These are phyloP conservation scores for Isoetes taiwanensis DNA, from an alignment of 75 land plant genomes.

Conservation along the genomic window DNA sequence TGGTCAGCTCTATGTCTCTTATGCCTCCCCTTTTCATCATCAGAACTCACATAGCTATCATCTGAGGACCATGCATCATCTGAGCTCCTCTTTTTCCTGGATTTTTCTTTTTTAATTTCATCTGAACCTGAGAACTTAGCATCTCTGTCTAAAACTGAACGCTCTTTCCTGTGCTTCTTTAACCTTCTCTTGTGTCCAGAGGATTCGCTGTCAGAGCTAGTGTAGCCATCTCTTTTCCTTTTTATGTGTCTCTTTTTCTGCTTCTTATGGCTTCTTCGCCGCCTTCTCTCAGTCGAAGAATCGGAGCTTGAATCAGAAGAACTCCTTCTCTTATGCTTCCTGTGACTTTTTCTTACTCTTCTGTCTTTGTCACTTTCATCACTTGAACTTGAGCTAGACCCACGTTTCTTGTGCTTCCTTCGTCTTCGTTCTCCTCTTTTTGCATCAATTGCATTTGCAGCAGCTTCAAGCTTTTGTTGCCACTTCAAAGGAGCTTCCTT, in stretches of 20 bases:
- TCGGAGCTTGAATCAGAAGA: slow-evolving; percentile 24
- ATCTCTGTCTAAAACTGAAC: slow-evolving; percentile 4
- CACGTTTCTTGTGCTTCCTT: slow-evolving; percentile 19
- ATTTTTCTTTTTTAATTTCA: neutral
- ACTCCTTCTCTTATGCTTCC: slow-evolving; percentile 31
- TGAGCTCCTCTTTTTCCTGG: neutral
- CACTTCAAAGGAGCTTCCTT: slow-evolving; percentile 82
- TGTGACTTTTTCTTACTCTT: slow-evolving; percentile 27
- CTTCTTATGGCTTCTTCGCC: slow-evolving; percentile 33
- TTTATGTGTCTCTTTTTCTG: slow-evolving; percentile 26
- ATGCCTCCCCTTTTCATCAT: slow-evolving; percentile 16
- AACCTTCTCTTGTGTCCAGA: slow-evolving; percentile 14
- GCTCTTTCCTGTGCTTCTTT: neutral
- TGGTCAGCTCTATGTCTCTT: too few species aligned
- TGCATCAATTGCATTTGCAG: slow-evolving; percentile 55
- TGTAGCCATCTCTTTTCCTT: neutral
- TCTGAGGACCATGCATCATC: too few species aligned
- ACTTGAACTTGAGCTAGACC: too few species aligned
- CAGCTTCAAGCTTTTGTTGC: slow-evolving; percentile 85
- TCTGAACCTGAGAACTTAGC: neutral
- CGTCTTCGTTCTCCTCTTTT: slow-evolving; percentile 41
- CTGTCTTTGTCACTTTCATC: too few species aligned
- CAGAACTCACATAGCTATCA: slow-evolving; percentile 13
- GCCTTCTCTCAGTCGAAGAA: slow-evolving; percentile 35
- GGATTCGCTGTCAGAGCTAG: neutral